These are phyloP conservation scores for Candida ficus DNA, from an alignment of 805 yeast genomes.

Conservation along the genomic window DNA sequence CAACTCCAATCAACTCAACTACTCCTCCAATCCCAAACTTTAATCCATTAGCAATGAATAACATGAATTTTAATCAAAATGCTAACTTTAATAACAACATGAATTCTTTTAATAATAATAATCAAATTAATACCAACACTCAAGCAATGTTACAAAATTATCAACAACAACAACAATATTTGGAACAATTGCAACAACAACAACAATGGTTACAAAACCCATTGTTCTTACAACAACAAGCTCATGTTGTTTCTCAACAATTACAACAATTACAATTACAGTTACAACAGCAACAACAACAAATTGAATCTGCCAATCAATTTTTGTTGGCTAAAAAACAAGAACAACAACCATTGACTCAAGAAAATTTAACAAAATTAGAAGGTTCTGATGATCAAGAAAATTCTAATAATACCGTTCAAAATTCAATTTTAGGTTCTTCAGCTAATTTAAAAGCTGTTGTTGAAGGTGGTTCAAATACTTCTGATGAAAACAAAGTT, in stretches of 20 bases:
- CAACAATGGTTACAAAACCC: conserved; percentile 19
- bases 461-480: not conserved
- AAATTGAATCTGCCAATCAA: conserved; percentile 21
- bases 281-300: conserved; percentile 26
- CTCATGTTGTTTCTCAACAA: conserved; percentile 22
- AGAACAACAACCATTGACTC: conserved; percentile 16
- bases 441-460: not conserved
- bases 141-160: conserved; percentile 16
- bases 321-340: conserved; percentile 10
- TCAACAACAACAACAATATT: conserved; percentile 20
- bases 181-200: conserved; percentile 14
- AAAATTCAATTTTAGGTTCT: not conserved
- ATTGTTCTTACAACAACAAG: conserved; percentile 22
- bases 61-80: too few relatives aligned
- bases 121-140: conserved; percentile 8
- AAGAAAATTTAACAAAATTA: conserved; percentile 21
- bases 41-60: not conserved
- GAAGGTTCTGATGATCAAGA: conserved; percentile 8
- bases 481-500: conserved; percentile 18
- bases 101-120: conserved; percentile 1
- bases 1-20: conserved; percentile 12
- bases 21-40: conserved; percentile 9
- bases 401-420: not conserved
- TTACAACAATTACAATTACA: conserved; percentile 24
- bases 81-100: too few relatives aligned